A percentile compares a stretch with the other conserved stretches of the same genome.
Evolutionary conservation across 2,329 filamentous ascomycete genomes (phyloP).

Genomic region (Drechslera avenae): DNA sequence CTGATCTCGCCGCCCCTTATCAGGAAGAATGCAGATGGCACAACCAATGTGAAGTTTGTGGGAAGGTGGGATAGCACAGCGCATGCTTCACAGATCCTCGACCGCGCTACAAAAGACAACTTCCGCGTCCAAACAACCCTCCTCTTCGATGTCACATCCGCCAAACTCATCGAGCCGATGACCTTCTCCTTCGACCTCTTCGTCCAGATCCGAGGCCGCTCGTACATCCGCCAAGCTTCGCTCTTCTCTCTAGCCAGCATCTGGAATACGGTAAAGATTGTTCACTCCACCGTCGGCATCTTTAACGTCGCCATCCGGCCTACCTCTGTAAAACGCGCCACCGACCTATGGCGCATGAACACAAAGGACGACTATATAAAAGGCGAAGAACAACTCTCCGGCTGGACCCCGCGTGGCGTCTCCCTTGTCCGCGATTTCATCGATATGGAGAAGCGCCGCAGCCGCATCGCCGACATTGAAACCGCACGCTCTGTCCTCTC

Average conservation of each 20-base stretch:
- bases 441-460: slow-evolving; percentile 71
- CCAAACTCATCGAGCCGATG: slow-evolving; percentile 86
- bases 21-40: slow-evolving; percentile 87
- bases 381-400: slow-evolving; percentile 83
- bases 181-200: slow-evolving; percentile 80
- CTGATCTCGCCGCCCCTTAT: slow-evolving; percentile 78
- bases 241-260: slow-evolving; percentile 82
- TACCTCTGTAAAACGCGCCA: slow-evolving; percentile 85
- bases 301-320: slow-evolving; percentile 88
- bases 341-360: slow-evolving; percentile 95
- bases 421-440: slow-evolving; percentile 91
- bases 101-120: slow-evolving; percentile 89
- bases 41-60: slow-evolving; percentile 81
- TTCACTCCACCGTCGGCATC: slow-evolving; percentile 83
- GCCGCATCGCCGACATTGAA: slow-evolving; percentile 79
- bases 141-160: slow-evolving; percentile 82
- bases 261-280: slow-evolving; percentile 82
- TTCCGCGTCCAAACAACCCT: slow-evolving; percentile 88
- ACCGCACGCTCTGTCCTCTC: slow-evolving; percentile 70
- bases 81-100: slow-evolving; percentile 89
- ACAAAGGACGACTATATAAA: slow-evolving; percentile 95
- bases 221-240: slow-evolving; percentile 83
- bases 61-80: slow-evolving; percentile 97
- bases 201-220: slow-evolving; percentile 81
- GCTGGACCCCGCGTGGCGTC: slow-evolving; percentile 88